phyloP scores from a whole-genome alignment of 1,284 basidiomycete species.

The Pseudozyma thailandica region DNA sequence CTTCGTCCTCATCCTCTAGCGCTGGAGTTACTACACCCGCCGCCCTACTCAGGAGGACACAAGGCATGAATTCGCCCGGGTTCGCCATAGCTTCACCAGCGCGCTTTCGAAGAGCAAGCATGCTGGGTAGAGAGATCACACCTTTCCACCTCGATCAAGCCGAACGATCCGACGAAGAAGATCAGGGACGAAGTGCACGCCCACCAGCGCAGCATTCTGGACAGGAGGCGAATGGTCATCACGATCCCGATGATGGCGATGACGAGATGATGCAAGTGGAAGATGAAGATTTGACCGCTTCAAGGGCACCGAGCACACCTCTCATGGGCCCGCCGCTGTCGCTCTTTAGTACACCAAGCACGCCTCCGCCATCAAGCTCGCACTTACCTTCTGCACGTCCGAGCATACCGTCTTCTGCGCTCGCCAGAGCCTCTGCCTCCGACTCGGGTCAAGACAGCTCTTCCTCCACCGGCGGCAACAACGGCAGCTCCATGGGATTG shows the following conservation, averaged over 20 bases:
- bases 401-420: slow-evolving; percentile 18
- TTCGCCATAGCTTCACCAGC: slow-evolving; percentile 33
- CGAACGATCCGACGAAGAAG: slow-evolving; percentile 23
- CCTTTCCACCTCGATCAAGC: slow-evolving; percentile 36
- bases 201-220: slow-evolving; percentile 12
- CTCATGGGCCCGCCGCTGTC: slow-evolving; percentile 38
- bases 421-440: slow-evolving; percentile 28
- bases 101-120: slow-evolving; percentile 50
- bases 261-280: slow-evolving; percentile 44
- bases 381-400: slow-evolving; percentile 3
- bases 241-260: slow-evolving; percentile 41
- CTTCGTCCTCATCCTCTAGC: slow-evolving; percentile 19
- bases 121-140: slow-evolving; percentile 55
- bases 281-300: slow-evolving; percentile 18
- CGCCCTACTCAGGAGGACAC: slow-evolving; percentile 23
- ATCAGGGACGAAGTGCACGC: neutral
- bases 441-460: slow-evolving; percentile 51
- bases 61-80: slow-evolving; percentile 35
- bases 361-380: slow-evolving; percentile 26
- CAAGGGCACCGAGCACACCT: slow-evolving; percentile 22
- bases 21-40: slow-evolving; percentile 17
- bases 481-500: neutral
- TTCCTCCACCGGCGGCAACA: slow-evolving; percentile 21
- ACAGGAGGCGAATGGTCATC: slow-evolving; percentile 2
- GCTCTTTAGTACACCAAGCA: slow-evolving; percentile 25